These are phyloP conservation scores for Nemania bipapillata DNA, from an alignment of 2,329 filamentous ascomycete species.

Conservation along the genomic window DNA sequence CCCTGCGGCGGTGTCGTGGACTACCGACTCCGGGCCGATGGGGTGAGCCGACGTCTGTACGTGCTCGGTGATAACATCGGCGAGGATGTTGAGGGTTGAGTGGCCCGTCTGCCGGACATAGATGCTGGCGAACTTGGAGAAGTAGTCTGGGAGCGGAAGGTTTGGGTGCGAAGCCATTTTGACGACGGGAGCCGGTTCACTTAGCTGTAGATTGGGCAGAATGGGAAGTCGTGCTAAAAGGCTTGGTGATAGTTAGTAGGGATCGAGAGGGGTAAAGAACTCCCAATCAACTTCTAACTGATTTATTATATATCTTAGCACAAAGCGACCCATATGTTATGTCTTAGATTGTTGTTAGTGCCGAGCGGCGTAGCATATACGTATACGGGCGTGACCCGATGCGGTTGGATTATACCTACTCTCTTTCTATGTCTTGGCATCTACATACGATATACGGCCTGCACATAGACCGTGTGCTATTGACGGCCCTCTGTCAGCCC, in stretches of 20 bases:
- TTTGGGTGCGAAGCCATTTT: slow-evolving; percentile 37
- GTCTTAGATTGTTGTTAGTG: too few species aligned
- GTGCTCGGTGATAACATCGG: slow-evolving; percentile 43
- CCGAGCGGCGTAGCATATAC: too few species aligned
- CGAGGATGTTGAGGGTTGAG: slow-evolving; percentile 48
- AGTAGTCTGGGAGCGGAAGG: slow-evolving; percentile 48
- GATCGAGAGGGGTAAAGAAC: background rate
- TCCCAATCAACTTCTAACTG: too few species aligned
- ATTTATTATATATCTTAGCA: too few species aligned
- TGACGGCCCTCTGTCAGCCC: too few species aligned
- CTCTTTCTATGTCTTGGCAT: too few species aligned
- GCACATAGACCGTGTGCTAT: too few species aligned
- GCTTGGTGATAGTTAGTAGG: background rate
- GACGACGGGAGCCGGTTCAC: background rate
- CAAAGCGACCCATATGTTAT: too few species aligned
- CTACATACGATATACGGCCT: too few species aligned
- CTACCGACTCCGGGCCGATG: slow-evolving; percentile 45
- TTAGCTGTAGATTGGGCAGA: background rate
- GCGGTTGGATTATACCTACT: too few species aligned
- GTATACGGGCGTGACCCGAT: too few species aligned
- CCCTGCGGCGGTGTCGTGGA: slow-evolving; percentile 51
- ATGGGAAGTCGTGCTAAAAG: background rate
- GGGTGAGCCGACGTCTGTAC: slow-evolving; percentile 47
- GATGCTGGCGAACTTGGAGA: slow-evolving; percentile 48
- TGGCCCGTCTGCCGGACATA: slow-evolving; percentile 49